Evolutionary conservation across 768 basidiomycete genomes (phyloP), one percentile per base, ranked within the genome.

Genomic region (Boletus reticulatus): DNA sequence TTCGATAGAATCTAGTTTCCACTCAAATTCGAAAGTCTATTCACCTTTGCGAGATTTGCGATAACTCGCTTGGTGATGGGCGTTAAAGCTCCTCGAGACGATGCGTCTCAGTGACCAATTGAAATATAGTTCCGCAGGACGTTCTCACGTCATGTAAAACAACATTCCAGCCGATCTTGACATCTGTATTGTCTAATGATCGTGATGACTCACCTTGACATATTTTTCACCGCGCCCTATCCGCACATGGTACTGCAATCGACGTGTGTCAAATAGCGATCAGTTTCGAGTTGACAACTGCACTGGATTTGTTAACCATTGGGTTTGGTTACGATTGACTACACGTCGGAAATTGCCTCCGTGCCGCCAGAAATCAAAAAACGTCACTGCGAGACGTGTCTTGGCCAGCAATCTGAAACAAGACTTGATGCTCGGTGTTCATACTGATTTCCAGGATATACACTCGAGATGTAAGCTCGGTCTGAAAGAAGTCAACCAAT

Each of bases 241-340:
- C 19, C 7, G 19, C 29, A 17, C 29, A 31, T 36, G 19, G n/a
- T 31, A 17, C 24, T 19, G 11, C 17, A 17, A 43, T 39, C 20
- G 50, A 49, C 29, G 17, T 36, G 16, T 50, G 47, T 53, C 36
- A 12, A 36, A 17, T 39, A 31, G 29, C 27, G 43, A 60, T 60
- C 52, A 0, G 58, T 60, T 61, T 46, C 59, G 55, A 38, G 48
- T 36, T 46, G 47, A 46, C 37, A 32, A 20, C 22, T 9, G 42
- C 32, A 13, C 12, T 32, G 41, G 29, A 20, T 19, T 11, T 36
- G 34, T 53, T 38, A 9, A 22, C 31, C 24, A 32, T 34, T 13
- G 14, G 5, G 11, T 9, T n/a, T 14, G 22, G n/a, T 37, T 17
- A 14, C 24, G 13, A 27, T 29, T 42, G 16, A n/a, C 29, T 4